These are phyloP conservation scores for Vanrija sp. DNA, from an alignment of 1,284 basidiomycete genomes.

Conservation along the genomic window DNA sequence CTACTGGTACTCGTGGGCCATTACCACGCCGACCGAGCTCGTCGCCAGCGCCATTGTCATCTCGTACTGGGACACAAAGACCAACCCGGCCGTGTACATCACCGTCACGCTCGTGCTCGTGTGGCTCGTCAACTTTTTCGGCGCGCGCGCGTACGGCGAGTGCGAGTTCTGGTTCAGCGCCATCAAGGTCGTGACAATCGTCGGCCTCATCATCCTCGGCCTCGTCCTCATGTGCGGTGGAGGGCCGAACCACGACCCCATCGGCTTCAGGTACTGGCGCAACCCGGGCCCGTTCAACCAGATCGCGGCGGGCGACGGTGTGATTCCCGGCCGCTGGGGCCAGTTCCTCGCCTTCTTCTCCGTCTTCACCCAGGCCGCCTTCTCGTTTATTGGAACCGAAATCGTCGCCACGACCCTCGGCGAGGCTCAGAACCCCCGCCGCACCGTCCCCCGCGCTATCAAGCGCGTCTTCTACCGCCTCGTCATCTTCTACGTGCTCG, in stretches of 20 bases:
- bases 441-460: slow-evolving; percentile 74
- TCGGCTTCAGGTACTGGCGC: slow-evolving; percentile 59
- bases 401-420: slow-evolving; percentile 67
- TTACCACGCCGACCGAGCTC: slow-evolving; percentile 33
- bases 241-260: slow-evolving; percentile 53
- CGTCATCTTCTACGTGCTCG: slow-evolving; percentile 62
- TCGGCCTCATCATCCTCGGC: slow-evolving; percentile 56
- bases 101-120: slow-evolving; percentile 46
- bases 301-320: slow-evolving; percentile 12
- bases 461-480: slow-evolving; percentile 75
- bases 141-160: slow-evolving; percentile 38
- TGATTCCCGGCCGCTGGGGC: slow-evolving; percentile 48
- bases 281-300: slow-evolving; percentile 53
- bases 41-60: slow-evolving; percentile 26
- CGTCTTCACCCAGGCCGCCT: slow-evolving; percentile 71
- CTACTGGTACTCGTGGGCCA: slow-evolving; percentile 42
- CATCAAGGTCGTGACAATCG: slow-evolving; percentile 32
- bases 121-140: slow-evolving; percentile 48
- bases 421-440: slow-evolving; percentile 60
- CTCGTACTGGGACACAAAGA: slow-evolving; percentile 34
- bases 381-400: slow-evolving; percentile 80
- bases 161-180: slow-evolving; percentile 39
- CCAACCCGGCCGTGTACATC: slow-evolving; percentile 47
- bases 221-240: slow-evolving; percentile 68
- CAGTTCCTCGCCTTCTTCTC: slow-evolving; percentile 65